Evolutionary conservation across 1,139 yeast genomes (phyloP).

Genomic region (Meyerozyma guilliermondii): DNA sequence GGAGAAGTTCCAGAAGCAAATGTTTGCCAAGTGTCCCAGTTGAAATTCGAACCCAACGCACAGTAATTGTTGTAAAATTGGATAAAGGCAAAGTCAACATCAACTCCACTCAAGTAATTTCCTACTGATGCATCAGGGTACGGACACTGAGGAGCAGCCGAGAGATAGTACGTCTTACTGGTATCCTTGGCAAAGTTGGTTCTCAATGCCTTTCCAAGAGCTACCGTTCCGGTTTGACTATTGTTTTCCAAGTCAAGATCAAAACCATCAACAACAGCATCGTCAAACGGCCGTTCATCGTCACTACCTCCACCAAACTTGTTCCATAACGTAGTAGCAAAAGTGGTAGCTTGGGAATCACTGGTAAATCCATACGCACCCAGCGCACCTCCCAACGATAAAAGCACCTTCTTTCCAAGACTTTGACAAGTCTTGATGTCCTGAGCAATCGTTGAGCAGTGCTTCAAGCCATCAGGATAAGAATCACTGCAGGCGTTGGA

Average conservation of each 20-base stretch:
- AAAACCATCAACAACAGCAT: slow-evolving; percentile 41
- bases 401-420: slow-evolving; percentile 68
- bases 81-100: slow-evolving; percentile 80
- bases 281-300: slow-evolving; percentile 69
- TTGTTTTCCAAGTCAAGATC: slow-evolving; percentile 44
- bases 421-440: slow-evolving; percentile 83
- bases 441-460: slow-evolving; percentile 60
- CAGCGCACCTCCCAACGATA: slow-evolving; percentile 85
- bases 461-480: slow-evolving; percentile 49
- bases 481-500: slow-evolving; percentile 60
- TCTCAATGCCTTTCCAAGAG: slow-evolving; percentile 60
- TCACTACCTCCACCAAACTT: slow-evolving; percentile 74
- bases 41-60: slow-evolving; percentile 53
- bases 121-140: slow-evolving; percentile 88
- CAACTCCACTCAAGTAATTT: slow-evolving; percentile 52
- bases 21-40: slow-evolving; percentile 80
- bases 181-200: slow-evolving; percentile 45
- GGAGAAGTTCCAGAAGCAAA: slow-evolving; percentile 62
- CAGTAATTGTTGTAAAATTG: slow-evolving; percentile 95
- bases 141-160: slow-evolving; percentile 96
- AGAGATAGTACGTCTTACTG: slow-evolving; percentile 63
- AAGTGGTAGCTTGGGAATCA: slow-evolving; percentile 58
- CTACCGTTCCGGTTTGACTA: slow-evolving; percentile 50
- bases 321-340: slow-evolving; percentile 80
- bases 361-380: slow-evolving; percentile 71